These are phyloP conservation scores for Diaporthe sp. DNA, from an alignment of 2,329 filamentous ascomycete species.

Conservation along the genomic window DNA sequence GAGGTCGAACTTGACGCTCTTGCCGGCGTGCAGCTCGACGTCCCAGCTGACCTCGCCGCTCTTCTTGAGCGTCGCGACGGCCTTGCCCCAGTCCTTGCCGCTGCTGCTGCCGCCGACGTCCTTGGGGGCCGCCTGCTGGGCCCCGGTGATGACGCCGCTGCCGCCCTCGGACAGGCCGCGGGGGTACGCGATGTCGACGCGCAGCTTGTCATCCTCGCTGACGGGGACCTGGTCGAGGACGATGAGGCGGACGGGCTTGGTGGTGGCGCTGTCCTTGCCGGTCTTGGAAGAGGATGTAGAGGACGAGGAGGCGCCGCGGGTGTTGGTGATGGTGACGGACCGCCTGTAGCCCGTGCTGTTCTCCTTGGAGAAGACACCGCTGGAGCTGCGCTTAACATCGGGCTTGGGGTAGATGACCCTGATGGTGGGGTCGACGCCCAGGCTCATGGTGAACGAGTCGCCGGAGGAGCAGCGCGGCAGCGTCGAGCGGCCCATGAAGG, in stretches of 20 bases:
- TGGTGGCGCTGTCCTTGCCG: neutral
- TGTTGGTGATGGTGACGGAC: slow-evolving; percentile 61
- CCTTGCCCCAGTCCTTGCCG: slow-evolving; percentile 63
- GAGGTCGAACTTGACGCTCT: slow-evolving; percentile 65
- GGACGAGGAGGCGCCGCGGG: slow-evolving; percentile 53
- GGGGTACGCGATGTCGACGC: slow-evolving; percentile 61
- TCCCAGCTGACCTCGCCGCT: slow-evolving; percentile 69
- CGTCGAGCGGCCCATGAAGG: slow-evolving; percentile 67
- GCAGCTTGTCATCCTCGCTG: slow-evolving; percentile 68
- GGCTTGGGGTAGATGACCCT: slow-evolving; percentile 66
- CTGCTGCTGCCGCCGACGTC: slow-evolving; percentile 50
- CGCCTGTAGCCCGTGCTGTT: slow-evolving; percentile 62
- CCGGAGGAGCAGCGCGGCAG: slow-evolving; percentile 67
- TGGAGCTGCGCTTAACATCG: slow-evolving; percentile 60
- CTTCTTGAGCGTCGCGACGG: slow-evolving; percentile 63
- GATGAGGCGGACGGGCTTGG: slow-evolving; percentile 55
- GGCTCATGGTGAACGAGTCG: slow-evolving; percentile 61
- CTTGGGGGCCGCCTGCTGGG: slow-evolving; percentile 36
- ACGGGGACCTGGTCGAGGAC: slow-evolving; percentile 71
- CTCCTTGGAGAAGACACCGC: slow-evolving; percentile 65
- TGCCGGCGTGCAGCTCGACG: slow-evolving; percentile 66
- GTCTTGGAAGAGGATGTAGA: slow-evolving; percentile 48
- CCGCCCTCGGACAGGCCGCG: slow-evolving; percentile 56
- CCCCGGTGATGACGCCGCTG: slow-evolving; percentile 49
- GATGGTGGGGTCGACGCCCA: slow-evolving; percentile 71